phyloP scores from a whole-genome alignment of 2,329 filamentous ascomycete species.

The Volutella citrinella region DNA sequence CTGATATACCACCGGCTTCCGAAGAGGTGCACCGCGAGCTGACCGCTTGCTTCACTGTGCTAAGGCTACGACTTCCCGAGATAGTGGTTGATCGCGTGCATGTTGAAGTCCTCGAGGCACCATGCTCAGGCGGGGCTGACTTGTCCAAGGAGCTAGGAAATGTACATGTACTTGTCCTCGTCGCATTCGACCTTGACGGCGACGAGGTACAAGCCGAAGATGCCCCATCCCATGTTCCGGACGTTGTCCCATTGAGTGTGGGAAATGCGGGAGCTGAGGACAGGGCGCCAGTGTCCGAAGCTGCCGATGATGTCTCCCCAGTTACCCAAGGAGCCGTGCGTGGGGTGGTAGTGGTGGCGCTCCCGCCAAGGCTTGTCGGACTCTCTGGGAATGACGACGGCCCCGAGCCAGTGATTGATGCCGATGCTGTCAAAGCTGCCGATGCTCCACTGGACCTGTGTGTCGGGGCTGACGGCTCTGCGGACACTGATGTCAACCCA shows the following conservation, averaged over 20 bases:
- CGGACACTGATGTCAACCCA: slow-evolving; percentile 4
- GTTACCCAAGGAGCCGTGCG: too few relatives aligned
- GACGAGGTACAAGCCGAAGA: too few relatives aligned
- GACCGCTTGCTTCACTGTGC: slow-evolving; percentile 1
- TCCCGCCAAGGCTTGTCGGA: too few relatives aligned
- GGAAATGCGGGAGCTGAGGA: too few relatives aligned
- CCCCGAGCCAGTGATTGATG: too few relatives aligned
- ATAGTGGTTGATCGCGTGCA: slow-evolving; percentile 4
- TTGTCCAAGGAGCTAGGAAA: too few relatives aligned
- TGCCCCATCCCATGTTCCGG: not conserved
- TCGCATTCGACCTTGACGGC: too few relatives aligned
- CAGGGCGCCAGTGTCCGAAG: slow-evolving; percentile 3
- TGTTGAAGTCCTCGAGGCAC: slow-evolving; percentile 10
- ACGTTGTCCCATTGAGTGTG: slow-evolving; percentile 1
- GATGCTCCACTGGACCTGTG: slow-evolving; percentile 1
- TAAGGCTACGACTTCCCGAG: too few relatives aligned
- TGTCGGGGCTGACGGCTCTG: slow-evolving; percentile 6
- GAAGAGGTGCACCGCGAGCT: slow-evolving; percentile 12
- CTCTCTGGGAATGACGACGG: too few relatives aligned
- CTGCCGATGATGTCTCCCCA: slow-evolving; percentile 12
- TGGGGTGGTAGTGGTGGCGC: too few relatives aligned
- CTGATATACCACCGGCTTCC: slow-evolving; percentile 1
- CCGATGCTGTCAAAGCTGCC: slow-evolving; percentile 2
- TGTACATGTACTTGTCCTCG: too few relatives aligned
- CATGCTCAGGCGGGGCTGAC: too few relatives aligned